Conservation (phyloP, 2,329 filamentous ascomycete species). For the Venturia carpophila region DNA sequence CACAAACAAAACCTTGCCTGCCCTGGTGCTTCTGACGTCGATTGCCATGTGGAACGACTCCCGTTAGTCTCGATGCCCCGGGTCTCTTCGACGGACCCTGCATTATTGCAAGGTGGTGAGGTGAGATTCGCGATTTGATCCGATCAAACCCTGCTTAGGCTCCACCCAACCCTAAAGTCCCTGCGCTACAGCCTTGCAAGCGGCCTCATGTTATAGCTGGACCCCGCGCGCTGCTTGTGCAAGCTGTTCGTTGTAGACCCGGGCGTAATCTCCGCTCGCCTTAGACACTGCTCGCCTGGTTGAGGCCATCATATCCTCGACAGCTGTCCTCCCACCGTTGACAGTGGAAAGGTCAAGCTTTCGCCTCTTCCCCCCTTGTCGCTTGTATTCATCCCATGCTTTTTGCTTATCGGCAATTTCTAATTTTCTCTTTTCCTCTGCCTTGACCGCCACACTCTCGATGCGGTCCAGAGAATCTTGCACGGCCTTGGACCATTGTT, state of each 20-base stretch:
- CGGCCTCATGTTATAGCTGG: neutral
- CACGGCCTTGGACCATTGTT: slow-evolving; percentile 74
- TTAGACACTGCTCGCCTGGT: slow-evolving; percentile 62
- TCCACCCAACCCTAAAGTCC: neutral
- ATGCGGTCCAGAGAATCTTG: slow-evolving; percentile 70
- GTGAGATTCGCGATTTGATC: neutral
- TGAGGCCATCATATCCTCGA: slow-evolving; percentile 68
- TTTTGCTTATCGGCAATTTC: slow-evolving; percentile 59
- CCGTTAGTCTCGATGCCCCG: too few relatives aligned
- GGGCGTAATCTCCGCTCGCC: slow-evolving; percentile 64
- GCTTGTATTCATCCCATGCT: slow-evolving; percentile 62
- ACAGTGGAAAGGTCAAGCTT: slow-evolving; percentile 61
- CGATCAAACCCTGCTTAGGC: neutral
- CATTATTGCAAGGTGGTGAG: neutral
- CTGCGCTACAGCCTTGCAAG: neutral
- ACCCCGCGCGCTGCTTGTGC: slow-evolving; percentile 2
- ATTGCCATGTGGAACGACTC: too few relatives aligned
- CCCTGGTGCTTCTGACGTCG: too few relatives aligned
- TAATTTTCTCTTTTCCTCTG: slow-evolving; percentile 64
- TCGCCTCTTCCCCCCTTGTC: slow-evolving; percentile 65
- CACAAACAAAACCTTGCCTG: too few relatives aligned
- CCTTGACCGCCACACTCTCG: slow-evolving; percentile 68
- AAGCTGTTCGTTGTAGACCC: slow-evolving; percentile 38
- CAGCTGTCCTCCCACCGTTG: slow-evolving; percentile 66
- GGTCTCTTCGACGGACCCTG: neutral